Conservation (phyloP, 1,284 basidiomycete genomes). For the Ganoderma multipileum region DNA sequence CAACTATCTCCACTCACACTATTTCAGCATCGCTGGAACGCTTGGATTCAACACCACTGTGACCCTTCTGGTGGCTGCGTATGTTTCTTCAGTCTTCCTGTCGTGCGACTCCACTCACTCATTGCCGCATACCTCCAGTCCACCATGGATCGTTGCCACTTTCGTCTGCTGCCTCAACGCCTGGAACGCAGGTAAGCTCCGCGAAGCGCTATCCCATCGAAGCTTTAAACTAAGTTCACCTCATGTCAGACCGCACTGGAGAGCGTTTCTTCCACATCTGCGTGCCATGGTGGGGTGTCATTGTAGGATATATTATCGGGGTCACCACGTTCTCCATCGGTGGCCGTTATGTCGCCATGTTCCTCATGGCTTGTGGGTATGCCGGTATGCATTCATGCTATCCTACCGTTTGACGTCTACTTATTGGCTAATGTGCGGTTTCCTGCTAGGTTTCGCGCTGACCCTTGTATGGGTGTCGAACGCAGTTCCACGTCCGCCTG, state of each 20-base stretch:
- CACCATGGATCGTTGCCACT: slow-evolving; percentile 69
- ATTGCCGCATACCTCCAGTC: slow-evolving; percentile 45
- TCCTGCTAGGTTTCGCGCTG: slow-evolving; percentile 59
- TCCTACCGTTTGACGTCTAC: background rate
- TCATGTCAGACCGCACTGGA: slow-evolving; percentile 56
- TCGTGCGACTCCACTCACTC: background rate
- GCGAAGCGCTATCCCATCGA: background rate
- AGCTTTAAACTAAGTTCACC: background rate
- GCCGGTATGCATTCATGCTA: slow-evolving; percentile 46
- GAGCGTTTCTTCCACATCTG: slow-evolving; percentile 76
- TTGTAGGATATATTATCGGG: slow-evolving; percentile 69
- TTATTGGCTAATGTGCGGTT: background rate
- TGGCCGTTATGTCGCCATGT: slow-evolving; percentile 69
- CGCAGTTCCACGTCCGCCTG: slow-evolving; percentile 67
- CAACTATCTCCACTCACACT: slow-evolving; percentile 4
- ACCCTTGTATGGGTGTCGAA: slow-evolving; percentile 71
- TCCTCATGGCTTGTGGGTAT: slow-evolving; percentile 67
- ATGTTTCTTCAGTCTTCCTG: slow-evolving; percentile 37
- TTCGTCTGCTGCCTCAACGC: slow-evolving; percentile 64
- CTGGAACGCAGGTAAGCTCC: slow-evolving; percentile 64
- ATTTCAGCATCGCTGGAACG: slow-evolving; percentile 62
- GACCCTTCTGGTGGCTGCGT: slow-evolving; percentile 70
- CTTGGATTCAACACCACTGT: slow-evolving; percentile 68
- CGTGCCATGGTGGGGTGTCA: slow-evolving; percentile 64
- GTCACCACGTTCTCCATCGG: slow-evolving; percentile 59